Conservation (phyloP, 1,284 basidiomycete species). For the Irpex sp. region DNA sequence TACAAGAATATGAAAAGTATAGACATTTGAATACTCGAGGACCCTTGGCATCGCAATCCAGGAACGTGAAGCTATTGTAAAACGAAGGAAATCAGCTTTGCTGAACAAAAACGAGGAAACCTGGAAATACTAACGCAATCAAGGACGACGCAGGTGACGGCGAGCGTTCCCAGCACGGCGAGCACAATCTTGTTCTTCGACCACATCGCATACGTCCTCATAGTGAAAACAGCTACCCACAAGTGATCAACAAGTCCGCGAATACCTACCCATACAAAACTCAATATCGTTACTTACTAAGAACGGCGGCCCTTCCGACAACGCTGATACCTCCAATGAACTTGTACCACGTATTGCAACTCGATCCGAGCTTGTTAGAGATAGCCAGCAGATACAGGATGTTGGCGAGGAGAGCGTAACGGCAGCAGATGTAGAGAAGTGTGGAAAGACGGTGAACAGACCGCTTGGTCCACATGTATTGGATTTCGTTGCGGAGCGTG, state of each 20-base stretch:
- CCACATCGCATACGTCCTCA: not conserved
- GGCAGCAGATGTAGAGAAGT: slow-evolving; percentile 29
- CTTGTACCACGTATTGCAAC: slow-evolving; percentile 29
- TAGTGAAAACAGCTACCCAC: not conserved
- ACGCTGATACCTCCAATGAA: slow-evolving; percentile 27
- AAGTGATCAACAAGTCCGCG: too few relatives aligned
- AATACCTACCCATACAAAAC: too few relatives aligned
- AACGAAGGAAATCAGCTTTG: slow-evolving; percentile 12
- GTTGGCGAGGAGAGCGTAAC: slow-evolving; percentile 31
- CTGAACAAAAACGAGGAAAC: too few relatives aligned
- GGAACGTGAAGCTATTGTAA: slow-evolving; percentile 17
- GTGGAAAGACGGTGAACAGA: slow-evolving; percentile 23
- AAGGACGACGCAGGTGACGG: not conserved
- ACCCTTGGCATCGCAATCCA: slow-evolving; percentile 15
- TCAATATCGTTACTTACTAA: slow-evolving; percentile 19
- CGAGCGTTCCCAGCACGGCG: not conserved
- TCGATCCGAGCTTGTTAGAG: slow-evolving; percentile 18
- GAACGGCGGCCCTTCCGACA: slow-evolving; percentile 26
- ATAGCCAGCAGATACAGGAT: slow-evolving; percentile 28
- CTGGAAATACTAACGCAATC: not conserved
- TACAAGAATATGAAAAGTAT: not conserved
- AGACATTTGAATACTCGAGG: slow-evolving; percentile 14
- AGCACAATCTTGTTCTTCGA: not conserved
- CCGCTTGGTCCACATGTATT: slow-evolving; percentile 27
- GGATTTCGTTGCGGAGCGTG: slow-evolving; percentile 26